Evolutionary conservation across 208 protist genomes (phyloP), one percentile per base, ranked within the genome.

Genomic region (Willaertia magna): DNA sequence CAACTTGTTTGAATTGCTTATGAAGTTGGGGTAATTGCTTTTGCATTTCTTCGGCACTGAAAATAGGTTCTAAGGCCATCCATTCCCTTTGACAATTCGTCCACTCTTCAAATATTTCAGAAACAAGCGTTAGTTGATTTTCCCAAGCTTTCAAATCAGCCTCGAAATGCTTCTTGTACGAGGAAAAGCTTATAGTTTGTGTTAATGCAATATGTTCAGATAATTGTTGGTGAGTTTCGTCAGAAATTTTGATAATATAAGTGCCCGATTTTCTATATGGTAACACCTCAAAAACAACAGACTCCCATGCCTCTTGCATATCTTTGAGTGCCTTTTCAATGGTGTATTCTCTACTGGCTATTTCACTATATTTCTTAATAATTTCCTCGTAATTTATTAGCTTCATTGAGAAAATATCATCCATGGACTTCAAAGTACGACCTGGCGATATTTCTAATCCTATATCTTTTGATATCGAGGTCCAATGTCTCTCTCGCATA

Each of bases 51-150:
- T 97, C 95, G 0, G 96, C 97, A 86, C 86, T 93, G 88, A 99
- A 98, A 85, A 99, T 99, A 51, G 97, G 97, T 92, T 98, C 95
- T 46, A 99, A 89, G 87, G 98, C 98, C 74, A 97, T 93, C 97
- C 97, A 99, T 48, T 93, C 91, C 26, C 94, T 90, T 90, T 99
- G 97, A 87, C 95, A 98, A 86, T 96, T 92, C 47, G 97, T 88
- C 96, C 96, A 98, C 88, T 97, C 95, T 89, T 99, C 97, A n/a
- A 99, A 88, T 30, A 97, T 95, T 87, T 94, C 90, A 76, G 96
- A 93, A 46, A 96, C 91, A 1, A 93, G 85, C 85, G 93, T 93
- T 39, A 98, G 90, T 61, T 93, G 93, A 16, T 85, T 85, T 85
- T 98, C 96, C 96, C 96, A 98, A 26, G 89, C 87, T 4, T 52